Base-by-base conservation (phyloP, 108 stramenopile species). In the Skeletonema costatum region DNA sequence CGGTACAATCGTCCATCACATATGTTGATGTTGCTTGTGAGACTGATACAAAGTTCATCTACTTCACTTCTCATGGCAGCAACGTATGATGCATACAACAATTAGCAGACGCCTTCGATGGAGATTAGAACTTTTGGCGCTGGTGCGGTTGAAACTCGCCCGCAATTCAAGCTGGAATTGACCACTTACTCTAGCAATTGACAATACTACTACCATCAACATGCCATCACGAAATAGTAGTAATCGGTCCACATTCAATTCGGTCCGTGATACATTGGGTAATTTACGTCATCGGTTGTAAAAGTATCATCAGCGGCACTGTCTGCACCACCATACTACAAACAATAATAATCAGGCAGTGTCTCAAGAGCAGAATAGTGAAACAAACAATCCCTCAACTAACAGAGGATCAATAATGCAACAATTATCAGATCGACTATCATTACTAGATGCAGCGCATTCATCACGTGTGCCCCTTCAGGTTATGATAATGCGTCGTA, bases 371-470 rank as follows among this genome's bases (percentile, higher is more conserved):
- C 41, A 30, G 32, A 32, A 32, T 25, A 42, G 12, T 30, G 31
- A 35, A 32, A 66, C 38, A 17, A 31, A 31, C 75, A 44, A 73
- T 25, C 32, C 39, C 16, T 3, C 4, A 32, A 13, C 56, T 6
- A 64, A 64, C 4, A 68, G 74, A 14, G 46, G 46, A 29, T 56
- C 67, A 7, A 66, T 60, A 44, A 41, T 73, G 38, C 77, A 75
- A 36, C 73, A 77, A 50, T 69, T 90, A 14, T 76, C 78, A 21
- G 83, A 88, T 32, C 81, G 91, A 33, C 69, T 92, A 16, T 67
- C 73, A 39, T 81, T 79, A 50, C 77, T 89, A 5, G 87, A 89
- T 33, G 71, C 70, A 21, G 84, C 91, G 1, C 89, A 88, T 76
- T 87, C 87, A 21, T 70, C 80, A 16, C 86, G 81, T 41, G 75